phyloP scores from a whole-genome alignment of 1,284 basidiomycete genomes.

The Porodaedalea pini region DNA sequence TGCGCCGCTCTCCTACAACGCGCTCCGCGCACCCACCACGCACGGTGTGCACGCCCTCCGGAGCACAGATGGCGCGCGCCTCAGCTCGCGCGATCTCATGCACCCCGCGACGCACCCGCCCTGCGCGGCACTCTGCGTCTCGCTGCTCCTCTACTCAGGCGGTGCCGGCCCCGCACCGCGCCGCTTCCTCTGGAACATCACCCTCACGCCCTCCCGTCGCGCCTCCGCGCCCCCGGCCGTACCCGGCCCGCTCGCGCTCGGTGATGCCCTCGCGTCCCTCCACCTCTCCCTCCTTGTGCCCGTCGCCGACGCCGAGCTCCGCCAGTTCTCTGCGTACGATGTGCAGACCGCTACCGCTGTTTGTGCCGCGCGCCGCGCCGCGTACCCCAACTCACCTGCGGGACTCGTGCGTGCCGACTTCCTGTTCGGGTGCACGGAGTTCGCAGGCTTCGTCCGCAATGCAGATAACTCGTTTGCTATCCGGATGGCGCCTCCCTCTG shows the following conservation, averaged over 20 bases:
- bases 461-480: slow-evolving; percentile 13
- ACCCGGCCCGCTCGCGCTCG: slow-evolving; percentile 1
- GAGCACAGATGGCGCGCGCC: neutral
- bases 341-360: slow-evolving; percentile 1
- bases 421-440: slow-evolving; percentile 8
- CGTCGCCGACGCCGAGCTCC: slow-evolving; percentile 10
- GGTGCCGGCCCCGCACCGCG: neutral
- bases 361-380: neutral
- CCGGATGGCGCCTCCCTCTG: neutral
- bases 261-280: slow-evolving; percentile 12
- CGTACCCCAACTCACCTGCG: neutral
- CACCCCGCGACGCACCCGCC: slow-evolving; percentile 2
- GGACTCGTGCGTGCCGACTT: slow-evolving; percentile 15
- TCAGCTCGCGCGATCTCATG: slow-evolving; percentile 1
- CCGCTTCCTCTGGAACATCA: slow-evolving; percentile 6
- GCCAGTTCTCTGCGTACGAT: neutral
- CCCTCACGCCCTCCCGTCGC: slow-evolving; percentile 11
- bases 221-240: slow-evolving; percentile 7
- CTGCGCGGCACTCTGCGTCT: neutral
- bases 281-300: slow-evolving; percentile 4
- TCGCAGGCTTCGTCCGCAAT: slow-evolving; percentile 13
- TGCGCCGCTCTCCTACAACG: slow-evolving; percentile 5
- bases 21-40: slow-evolving; percentile 1
- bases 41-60: slow-evolving; percentile 1
- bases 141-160: slow-evolving; percentile 7